Evolutionary conservation across 1,284 basidiomycete species (phyloP).

Genomic region (Phlebopus sp.): DNA sequence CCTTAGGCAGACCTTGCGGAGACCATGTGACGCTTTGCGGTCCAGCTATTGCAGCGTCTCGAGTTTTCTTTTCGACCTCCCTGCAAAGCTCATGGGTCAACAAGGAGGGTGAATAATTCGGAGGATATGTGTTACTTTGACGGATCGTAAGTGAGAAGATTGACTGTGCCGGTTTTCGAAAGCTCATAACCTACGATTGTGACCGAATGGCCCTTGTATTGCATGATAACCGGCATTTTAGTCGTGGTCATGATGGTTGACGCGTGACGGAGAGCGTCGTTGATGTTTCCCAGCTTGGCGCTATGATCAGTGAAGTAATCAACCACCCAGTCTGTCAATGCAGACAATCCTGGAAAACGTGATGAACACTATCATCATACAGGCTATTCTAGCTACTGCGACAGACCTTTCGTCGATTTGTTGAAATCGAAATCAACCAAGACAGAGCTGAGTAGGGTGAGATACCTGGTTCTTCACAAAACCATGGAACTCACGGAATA

Average conservation of each 20-base stretch:
- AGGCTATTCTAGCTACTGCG: neutral
- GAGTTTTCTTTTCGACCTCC: slow-evolving; percentile 18
- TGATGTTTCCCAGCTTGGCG: slow-evolving; percentile 35
- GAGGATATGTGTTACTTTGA: slow-evolving; percentile 45
- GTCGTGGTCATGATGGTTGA: slow-evolving; percentile 54
- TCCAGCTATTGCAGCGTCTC: slow-evolving; percentile 34
- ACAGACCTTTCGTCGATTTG: slow-evolving; percentile 39
- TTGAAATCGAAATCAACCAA: slow-evolving; percentile 61
- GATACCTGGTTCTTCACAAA: neutral
- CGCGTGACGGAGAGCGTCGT: slow-evolving; percentile 46
- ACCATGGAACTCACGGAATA: slow-evolving; percentile 61
- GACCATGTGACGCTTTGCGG: slow-evolving; percentile 1
- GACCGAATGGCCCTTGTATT: slow-evolving; percentile 82
- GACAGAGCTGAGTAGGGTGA: slow-evolving; percentile 41
- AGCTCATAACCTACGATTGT: slow-evolving; percentile 82
- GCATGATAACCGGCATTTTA: slow-evolving; percentile 76
- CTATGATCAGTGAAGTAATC: slow-evolving; percentile 55
- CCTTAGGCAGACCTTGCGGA: neutral
- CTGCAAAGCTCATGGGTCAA: slow-evolving; percentile 20
- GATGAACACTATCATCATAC: neutral
- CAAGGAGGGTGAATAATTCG: neutral
- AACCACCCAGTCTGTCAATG: slow-evolving; percentile 63
- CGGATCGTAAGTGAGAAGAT: slow-evolving; percentile 77
- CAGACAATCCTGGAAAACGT: slow-evolving; percentile 37
- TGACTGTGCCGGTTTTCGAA: slow-evolving; percentile 51